Percentiles rank a stretch among this genome's conserved stretches.
These are phyloP conservation scores for Camellia japonica DNA, from an alignment of 148 eudicot genomes.

Conservation along the genomic window DNA sequence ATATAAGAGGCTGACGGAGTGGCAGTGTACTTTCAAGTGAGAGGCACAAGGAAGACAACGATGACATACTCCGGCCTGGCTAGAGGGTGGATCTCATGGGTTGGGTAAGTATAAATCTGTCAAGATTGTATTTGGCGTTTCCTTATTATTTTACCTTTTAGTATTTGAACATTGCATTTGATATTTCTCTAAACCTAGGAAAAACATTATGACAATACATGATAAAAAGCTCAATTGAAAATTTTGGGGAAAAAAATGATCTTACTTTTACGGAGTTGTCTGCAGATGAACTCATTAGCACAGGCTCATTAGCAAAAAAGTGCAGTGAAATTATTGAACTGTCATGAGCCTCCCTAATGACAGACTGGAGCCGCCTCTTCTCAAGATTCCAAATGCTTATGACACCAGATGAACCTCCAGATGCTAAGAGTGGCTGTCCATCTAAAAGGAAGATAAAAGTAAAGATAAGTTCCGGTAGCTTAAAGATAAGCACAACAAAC, in stretches of 20 bases:
- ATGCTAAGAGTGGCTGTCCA: slow-evolving; percentile 93
- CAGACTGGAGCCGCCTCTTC: slow-evolving; percentile 90
- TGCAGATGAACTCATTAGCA: slow-evolving; percentile 86
- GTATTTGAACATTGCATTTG: background rate
- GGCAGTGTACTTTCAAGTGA: background rate
- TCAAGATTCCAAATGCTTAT: slow-evolving; percentile 98
- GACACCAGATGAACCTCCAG: slow-evolving; percentile 96
- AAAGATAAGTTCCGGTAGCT: background rate
- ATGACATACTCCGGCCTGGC: background rate
- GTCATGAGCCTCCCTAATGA: slow-evolving; percentile 92
- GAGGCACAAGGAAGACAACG: background rate
- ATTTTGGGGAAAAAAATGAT: background rate
- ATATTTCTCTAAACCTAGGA: background rate
- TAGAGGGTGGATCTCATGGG: background rate
- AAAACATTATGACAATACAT: background rate
- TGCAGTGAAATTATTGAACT: slow-evolving; percentile 77
- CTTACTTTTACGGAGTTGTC: slow-evolving; percentile 89
- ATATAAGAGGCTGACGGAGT: background rate
- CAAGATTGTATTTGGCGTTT: background rate
- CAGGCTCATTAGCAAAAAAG: slow-evolving; percentile 92
- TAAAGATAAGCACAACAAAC: background rate
- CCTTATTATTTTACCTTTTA: background rate
- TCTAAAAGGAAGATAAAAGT: slow-evolving; percentile 35
- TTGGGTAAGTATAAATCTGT: background rate
- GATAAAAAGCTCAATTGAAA: background rate